Percentiles rank a stretch among this genome's conserved stretches.
These are phyloP conservation scores for Leptoxyphium fumago DNA, from an alignment of 2,329 filamentous ascomycete species.

Conservation along the genomic window DNA sequence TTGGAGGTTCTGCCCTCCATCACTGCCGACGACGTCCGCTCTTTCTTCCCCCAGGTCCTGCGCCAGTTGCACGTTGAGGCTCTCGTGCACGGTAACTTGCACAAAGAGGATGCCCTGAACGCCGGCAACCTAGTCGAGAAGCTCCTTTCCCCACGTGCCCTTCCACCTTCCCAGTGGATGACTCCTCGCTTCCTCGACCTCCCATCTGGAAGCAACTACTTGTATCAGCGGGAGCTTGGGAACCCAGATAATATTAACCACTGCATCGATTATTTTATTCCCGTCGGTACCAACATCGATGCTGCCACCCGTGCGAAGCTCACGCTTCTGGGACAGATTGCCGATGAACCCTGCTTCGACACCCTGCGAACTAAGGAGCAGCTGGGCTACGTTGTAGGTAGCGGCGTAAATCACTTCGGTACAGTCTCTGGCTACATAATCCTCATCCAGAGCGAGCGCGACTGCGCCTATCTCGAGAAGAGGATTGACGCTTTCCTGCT, in stretches of 20 bases:
- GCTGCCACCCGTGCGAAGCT: slow-evolving; percentile 58
- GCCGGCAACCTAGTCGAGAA: slow-evolving; percentile 71
- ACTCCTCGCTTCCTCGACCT: slow-evolving; percentile 63
- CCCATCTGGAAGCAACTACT: slow-evolving; percentile 65
- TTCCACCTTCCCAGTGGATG: slow-evolving; percentile 68
- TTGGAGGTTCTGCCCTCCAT: slow-evolving; percentile 62
- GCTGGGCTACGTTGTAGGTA: slow-evolving; percentile 91
- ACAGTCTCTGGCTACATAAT: slow-evolving; percentile 69
- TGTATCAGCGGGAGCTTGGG: slow-evolving; percentile 66
- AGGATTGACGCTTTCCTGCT: slow-evolving; percentile 76
- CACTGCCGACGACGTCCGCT: slow-evolving; percentile 56
- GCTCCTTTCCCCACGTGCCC: slow-evolving; percentile 55
- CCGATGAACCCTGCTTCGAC: slow-evolving; percentile 86
- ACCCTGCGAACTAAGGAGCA: slow-evolving; percentile 94
- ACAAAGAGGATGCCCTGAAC: slow-evolving; percentile 81
- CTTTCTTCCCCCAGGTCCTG: slow-evolving; percentile 68
- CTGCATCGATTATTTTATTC: slow-evolving; percentile 35
- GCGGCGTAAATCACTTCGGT: slow-evolving; percentile 57
- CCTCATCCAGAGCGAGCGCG: slow-evolving; percentile 83
- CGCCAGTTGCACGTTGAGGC: slow-evolving; percentile 77
- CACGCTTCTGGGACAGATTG: slow-evolving; percentile 73
- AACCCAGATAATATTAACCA: slow-evolving; percentile 70
- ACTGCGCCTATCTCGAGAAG: slow-evolving; percentile 67
- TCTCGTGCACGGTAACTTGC: slow-evolving; percentile 79
- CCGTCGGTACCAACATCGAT: slow-evolving; percentile 38